phyloP scores from a whole-genome alignment of 1,139 yeast species.

The Eremothecium coryli region DNA sequence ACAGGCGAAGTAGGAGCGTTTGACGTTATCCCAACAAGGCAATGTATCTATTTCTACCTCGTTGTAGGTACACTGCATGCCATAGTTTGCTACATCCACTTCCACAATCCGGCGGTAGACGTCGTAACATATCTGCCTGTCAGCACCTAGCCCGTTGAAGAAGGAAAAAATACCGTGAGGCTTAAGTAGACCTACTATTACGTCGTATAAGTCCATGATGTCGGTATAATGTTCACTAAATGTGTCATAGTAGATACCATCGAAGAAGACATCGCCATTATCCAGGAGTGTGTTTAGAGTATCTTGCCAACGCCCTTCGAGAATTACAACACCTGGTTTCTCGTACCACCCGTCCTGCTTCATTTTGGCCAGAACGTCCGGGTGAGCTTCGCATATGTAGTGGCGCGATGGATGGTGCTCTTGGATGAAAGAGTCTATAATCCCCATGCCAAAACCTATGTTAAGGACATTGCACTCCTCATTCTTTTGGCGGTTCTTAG shows the following conservation, averaged over 20 bases:
- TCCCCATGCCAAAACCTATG: conserved; percentile 96
- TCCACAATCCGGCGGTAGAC: conserved; percentile 79
- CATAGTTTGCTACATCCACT: conserved; percentile 71
- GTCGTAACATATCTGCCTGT: conserved; percentile 77
- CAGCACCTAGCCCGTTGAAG: conserved; percentile 96
- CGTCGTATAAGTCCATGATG: conserved; percentile 77
- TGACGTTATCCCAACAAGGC: conserved; percentile 29
- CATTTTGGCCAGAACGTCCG: conserved; percentile 70
- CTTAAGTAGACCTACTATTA: conserved; percentile 69
- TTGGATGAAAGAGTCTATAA: conserved; percentile 74
- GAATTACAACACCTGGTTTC: conserved; percentile 56
- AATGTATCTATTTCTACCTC: conserved; percentile 35
- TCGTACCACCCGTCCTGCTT: conserved; percentile 77
- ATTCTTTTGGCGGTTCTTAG: conserved; percentile 33
- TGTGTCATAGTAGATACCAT: conserved; percentile 90
- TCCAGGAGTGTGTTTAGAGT: conserved; percentile 55
- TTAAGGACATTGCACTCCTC: conserved; percentile 52
- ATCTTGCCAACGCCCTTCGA: conserved; percentile 92
- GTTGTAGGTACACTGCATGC: conserved; percentile 50
- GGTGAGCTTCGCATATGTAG: conserved; percentile 91
- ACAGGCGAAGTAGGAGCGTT: conserved; percentile 30
- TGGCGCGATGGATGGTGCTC: conserved; percentile 51
- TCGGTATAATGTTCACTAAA: conserved; percentile 82
- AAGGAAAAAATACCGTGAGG: conserved; percentile 80
- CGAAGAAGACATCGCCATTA: conserved; percentile 58